Conservation (phyloP, 2,329 filamentous ascomycete genomes). For the Aspergillus viridinutans region DNA sequence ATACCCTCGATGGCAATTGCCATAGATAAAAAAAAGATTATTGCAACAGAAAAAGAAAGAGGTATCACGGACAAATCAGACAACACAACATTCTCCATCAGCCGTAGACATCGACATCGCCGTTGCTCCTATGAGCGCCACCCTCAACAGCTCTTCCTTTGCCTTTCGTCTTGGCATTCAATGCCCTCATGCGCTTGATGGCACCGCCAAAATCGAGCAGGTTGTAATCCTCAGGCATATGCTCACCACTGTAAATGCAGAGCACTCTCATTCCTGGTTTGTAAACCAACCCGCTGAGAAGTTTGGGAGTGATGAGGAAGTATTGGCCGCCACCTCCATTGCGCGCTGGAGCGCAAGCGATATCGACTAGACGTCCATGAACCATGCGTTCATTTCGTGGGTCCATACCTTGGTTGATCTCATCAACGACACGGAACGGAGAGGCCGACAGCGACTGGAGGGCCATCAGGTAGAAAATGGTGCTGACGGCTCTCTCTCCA, state of each 20-base stretch:
- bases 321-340: slow-evolving; percentile 63
- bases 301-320: slow-evolving; percentile 96
- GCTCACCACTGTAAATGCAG: slow-evolving; percentile 86
- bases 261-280: slow-evolving; percentile 88
- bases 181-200: slow-evolving; percentile 30
- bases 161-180: slow-evolving; percentile 17
- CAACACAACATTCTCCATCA: slow-evolving; percentile 7
- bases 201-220: slow-evolving; percentile 36
- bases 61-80: slow-evolving; percentile 1
- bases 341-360: slow-evolving; percentile 65
- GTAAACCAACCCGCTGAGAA: slow-evolving; percentile 80
- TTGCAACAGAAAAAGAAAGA: background rate
- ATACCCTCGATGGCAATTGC: background rate
- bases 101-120: slow-evolving; percentile 18
- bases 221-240: slow-evolving; percentile 41
- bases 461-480: slow-evolving; percentile 98
- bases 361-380: slow-evolving; percentile 96
- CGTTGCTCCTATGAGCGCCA: slow-evolving; percentile 1
- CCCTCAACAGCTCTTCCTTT: slow-evolving; percentile 12
- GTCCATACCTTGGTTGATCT: slow-evolving; percentile 99
- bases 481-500: slow-evolving; percentile 91
- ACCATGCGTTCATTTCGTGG: slow-evolving; percentile 97
- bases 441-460: slow-evolving; percentile 89
- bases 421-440: slow-evolving; percentile 96
- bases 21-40: background rate